Conservation (phyloP, 805 yeast genomes). For the Saccharomycopsis olivae region DNA sequence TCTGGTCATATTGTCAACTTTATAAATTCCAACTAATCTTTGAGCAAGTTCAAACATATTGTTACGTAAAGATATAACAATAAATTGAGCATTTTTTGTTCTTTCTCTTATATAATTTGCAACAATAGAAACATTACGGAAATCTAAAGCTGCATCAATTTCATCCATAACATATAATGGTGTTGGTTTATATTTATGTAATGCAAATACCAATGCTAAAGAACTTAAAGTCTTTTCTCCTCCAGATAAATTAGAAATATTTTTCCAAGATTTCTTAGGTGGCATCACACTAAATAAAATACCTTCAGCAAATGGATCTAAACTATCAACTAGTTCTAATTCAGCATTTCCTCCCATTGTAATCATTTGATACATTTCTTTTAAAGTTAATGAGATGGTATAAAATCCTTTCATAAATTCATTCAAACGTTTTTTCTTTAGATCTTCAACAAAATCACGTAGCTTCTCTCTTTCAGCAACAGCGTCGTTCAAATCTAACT, state of each 20-base stretch:
- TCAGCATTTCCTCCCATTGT: constrained; percentile 99
- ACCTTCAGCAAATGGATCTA: constrained; percentile 98
- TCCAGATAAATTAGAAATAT: constrained; percentile 89
- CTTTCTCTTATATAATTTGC: constrained; percentile 95
- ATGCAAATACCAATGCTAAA: constrained; percentile 88
- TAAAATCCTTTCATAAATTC: constrained; percentile 93
- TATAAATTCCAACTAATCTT: constrained; percentile 90
- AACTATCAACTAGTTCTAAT: constrained; percentile 84
- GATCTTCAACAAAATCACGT: constrained; percentile 50
- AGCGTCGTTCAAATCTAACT: constrained; percentile 56
- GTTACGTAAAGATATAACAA: constrained; percentile 89
- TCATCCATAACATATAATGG: constrained; percentile 98
- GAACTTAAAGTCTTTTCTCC: constrained; percentile 97
- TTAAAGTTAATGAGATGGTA: constrained; percentile 73
- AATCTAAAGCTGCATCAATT: constrained; percentile 97
- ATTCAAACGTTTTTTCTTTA: constrained; percentile 63
- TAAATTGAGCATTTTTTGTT: constrained; percentile 92
- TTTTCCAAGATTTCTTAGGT: constrained; percentile 96
- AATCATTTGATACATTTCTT: constrained; percentile 97
- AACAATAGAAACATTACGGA: constrained; percentile 92
- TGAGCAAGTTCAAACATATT: constrained; percentile 97
- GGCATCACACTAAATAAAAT: constrained; percentile 97
- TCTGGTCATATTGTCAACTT: constrained; percentile 81
- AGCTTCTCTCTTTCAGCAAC: constrained; percentile 55
- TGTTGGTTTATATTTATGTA: constrained; percentile 93